Evolutionary conservation across 176 grass and related monocot genomes (phyloP), one percentile per base, ranked within the genome.

Genomic region (Cenchrus purpureus): DNA sequence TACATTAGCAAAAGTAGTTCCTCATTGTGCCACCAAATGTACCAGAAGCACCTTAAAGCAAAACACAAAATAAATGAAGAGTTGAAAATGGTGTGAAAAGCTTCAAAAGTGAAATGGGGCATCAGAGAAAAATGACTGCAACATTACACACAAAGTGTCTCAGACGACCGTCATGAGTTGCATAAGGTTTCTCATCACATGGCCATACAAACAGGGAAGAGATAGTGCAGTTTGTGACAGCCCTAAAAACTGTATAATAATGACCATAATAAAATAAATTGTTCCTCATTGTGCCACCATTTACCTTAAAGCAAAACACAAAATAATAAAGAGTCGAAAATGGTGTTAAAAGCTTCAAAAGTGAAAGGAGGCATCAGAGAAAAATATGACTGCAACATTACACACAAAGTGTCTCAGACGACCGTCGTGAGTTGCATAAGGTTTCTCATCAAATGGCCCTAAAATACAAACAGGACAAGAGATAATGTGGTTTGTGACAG

Each of bases 71-170:
- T 31, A 32, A 3, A 22, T 11, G 50, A 25, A 15, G 3, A 9
- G 37, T 17, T 14, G 10, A 12, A 22, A 55, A 37, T 2, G 52
- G 3, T 15, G n/a, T 9, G 0, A 78, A 61, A 14, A 8, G 37
- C 14, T 31, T 14, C 12, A 0, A 17, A 79, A 31, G 2, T 19
- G 4, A 65, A 31, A 14, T n/a, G 72, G 29, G 37, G 42, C 91
- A 91, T 95, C 93, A 92, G 93, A 95, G 79, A 84, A 82, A 82
- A 54, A 84, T 80, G 76, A 80, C 82, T 91, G 85, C 89, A 91
- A 77, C 89, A 91, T 87, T 91, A 87, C 85, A 91, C 89, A 87
- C 89, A 55, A 76, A 82, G 86, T 92, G 90, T 92, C 86, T 92
- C 83, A 92, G 86, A 88, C 54, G 90, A 92, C 90, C 86, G 67